Percentiles rank a stretch among this genome's conserved stretches.
phyloP scores from a whole-genome alignment of 169 alveolate genomes.

The Babesia bovis region DNA sequence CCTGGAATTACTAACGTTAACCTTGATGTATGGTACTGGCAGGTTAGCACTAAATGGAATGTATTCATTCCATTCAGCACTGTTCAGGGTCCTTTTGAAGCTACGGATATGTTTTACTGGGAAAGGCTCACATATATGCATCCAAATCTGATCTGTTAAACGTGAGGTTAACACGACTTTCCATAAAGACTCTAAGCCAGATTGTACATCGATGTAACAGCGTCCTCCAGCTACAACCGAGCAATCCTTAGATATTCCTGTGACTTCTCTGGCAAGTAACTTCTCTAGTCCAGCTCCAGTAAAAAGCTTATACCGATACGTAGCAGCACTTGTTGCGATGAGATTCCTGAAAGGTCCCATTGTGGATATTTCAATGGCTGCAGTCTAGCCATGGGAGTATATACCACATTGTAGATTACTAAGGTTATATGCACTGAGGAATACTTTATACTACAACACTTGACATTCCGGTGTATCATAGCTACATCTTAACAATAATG shows the following conservation, averaged over 20 bases:
- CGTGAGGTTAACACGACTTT: conserved; percentile 38
- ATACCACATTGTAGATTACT: too few relatives aligned
- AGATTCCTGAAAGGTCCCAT: conserved; percentile 43
- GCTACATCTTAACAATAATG: too few relatives aligned
- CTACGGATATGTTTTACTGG: conserved; percentile 12
- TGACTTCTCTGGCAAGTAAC: conserved; percentile 22
- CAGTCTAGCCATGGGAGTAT: background rate
- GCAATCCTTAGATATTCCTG: conserved; percentile 24
- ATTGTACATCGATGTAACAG: conserved; percentile 29
- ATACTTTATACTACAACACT: too few relatives aligned
- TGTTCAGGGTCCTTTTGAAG: conserved; percentile 33
- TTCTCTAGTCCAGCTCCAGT: conserved; percentile 56
- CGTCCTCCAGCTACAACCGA: conserved; percentile 34
- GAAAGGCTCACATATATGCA: conserved; percentile 60
- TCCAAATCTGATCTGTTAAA: conserved; percentile 45
- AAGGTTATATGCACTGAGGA: too few relatives aligned
- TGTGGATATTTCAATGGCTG: background rate
- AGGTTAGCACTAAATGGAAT: conserved; percentile 50
- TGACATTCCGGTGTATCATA: too few relatives aligned
- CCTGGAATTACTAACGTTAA: conserved; percentile 31
- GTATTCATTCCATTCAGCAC: conserved; percentile 57
- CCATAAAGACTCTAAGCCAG: conserved; percentile 38
- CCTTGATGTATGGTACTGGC: conserved; percentile 44
- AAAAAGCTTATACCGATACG: conserved; percentile 28
- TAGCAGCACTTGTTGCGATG: conserved; percentile 14